These are phyloP conservation scores for Albizia julibrissin DNA, from an alignment of 306 rosid species.

Conservation along the genomic window DNA sequence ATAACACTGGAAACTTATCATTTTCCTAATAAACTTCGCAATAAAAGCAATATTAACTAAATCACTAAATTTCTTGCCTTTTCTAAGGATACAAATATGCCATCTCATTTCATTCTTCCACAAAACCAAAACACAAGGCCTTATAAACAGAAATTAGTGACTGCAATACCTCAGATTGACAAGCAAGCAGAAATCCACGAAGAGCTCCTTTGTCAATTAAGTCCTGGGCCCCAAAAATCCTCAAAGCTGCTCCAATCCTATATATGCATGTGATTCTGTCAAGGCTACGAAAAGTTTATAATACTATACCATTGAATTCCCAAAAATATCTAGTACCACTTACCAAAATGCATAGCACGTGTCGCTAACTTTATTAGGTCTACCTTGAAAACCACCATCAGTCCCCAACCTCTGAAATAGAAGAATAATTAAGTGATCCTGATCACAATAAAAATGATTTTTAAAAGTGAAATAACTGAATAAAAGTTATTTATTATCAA, in stretches of 20 bases:
- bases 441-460: background rate
- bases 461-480: background rate
- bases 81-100: background rate
- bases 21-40: background rate
- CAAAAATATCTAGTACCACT: constrained; percentile 30
- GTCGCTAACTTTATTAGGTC: constrained; percentile 84
- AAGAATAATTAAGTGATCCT: constrained; percentile 22
- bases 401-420: constrained; percentile 68
- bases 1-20: background rate
- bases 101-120: background rate
- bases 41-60: constrained; percentile 5
- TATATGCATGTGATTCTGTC: constrained; percentile 34
- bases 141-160: constrained; percentile 2
- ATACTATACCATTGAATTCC: constrained; percentile 10
- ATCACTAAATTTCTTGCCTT: constrained; percentile 4
- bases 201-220: constrained; percentile 67
- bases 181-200: constrained; percentile 63
- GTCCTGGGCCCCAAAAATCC: constrained; percentile 66
- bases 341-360: constrained; percentile 97
- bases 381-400: constrained; percentile 96
- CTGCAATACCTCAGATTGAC: constrained; percentile 72
- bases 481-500: no score
- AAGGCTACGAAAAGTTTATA: constrained; percentile 30
- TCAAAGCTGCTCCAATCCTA: constrained; percentile 84
- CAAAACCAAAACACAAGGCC: background rate